Evolutionary conservation across 2,329 filamentous ascomycete genomes (phyloP), one percentile per base, ranked within the genome.

Genomic region (Aspergillus oerlinghausenensis): DNA sequence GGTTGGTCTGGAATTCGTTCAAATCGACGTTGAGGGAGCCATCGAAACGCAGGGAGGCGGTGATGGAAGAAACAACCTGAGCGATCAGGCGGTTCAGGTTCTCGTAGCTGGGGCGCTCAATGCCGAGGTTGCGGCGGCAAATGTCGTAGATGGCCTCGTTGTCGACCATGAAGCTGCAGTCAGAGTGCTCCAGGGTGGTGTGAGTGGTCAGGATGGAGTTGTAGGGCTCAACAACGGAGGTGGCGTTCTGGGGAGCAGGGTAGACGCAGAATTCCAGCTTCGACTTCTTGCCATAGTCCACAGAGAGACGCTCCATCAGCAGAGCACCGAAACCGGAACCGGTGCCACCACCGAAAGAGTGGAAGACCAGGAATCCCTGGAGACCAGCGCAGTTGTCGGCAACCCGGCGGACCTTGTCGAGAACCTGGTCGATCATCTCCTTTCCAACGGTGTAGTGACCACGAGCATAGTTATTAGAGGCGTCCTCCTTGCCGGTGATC

Each of bases 81-180:
- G 94, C 94, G 73, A 99, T 97, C 75, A 99, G 84, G 70, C 94
- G 91, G 87, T 99, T 99, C 67, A 99, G 84, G 84, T 99, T 97
- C 85, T 96, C 92, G 78, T 92, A 97, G 85, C 93, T 93, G 72
- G 94, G 94, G 67, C 94, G 90, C 85, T 96, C 92, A 67, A 99
- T 92, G 66, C 91, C 92, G 64, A 99, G 86, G 84, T 96, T 97
- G 76, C 92, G 89, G 73, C 92, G 89, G 88, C 94, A 99, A 77
- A 99, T 97, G 77, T 97, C 94, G 81, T 97, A 97, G 77, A 99
- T 97, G 71, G 94, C 94, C 84, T 99, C 94, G 80, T 99, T 99
- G 83, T 99, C 94, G 67, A 99, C 94, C 91, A 97, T 96, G 86
- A 99, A 99, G 71, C 90, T 95, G 85, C 94, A 97, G 85, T 99